These are phyloP conservation scores for Umbilicus rupestris DNA, from an alignment of 164 flowering plant genomes.

Conservation along the genomic window DNA sequence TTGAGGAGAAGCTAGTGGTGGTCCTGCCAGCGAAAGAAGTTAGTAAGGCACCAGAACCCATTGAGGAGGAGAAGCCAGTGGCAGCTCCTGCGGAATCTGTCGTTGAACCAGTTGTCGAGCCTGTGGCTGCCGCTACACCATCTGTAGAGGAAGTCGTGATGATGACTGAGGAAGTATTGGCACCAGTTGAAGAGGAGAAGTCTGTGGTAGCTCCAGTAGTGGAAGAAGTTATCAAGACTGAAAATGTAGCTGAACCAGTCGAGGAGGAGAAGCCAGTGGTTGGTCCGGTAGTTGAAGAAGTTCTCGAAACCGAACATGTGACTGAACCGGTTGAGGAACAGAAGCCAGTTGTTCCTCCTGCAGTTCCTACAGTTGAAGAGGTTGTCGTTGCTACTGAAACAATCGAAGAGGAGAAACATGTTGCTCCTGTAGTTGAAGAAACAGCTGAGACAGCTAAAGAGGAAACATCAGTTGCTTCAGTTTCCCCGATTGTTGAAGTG, in stretches of 20 bases:
- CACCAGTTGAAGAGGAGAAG: background rate
- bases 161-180: background rate
- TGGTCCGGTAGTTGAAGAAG: too few species aligned
- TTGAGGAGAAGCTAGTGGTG: background rate
- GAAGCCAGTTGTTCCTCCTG: background rate
- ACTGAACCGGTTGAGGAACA: background rate
- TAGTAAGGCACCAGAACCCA: background rate
- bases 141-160: background rate
- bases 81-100: background rate
- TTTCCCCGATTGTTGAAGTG: background rate
- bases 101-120: background rate
- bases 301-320: background rate
- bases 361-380: background rate
- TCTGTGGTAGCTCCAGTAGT: background rate
- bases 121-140: background rate
- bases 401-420: background rate
- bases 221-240: background rate
- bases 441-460: background rate
- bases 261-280: too few species aligned
- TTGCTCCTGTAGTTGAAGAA: background rate
- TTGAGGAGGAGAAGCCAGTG: slow-evolving; percentile 2
- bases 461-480: background rate
- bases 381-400: background rate
- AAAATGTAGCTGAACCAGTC: background rate
- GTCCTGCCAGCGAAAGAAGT: background rate